A percentile compares a stretch with the other conserved stretches of the same genome.
phyloP scores from a whole-genome alignment of 2,329 filamentous ascomycete species.

The Penicillium olsonii region DNA sequence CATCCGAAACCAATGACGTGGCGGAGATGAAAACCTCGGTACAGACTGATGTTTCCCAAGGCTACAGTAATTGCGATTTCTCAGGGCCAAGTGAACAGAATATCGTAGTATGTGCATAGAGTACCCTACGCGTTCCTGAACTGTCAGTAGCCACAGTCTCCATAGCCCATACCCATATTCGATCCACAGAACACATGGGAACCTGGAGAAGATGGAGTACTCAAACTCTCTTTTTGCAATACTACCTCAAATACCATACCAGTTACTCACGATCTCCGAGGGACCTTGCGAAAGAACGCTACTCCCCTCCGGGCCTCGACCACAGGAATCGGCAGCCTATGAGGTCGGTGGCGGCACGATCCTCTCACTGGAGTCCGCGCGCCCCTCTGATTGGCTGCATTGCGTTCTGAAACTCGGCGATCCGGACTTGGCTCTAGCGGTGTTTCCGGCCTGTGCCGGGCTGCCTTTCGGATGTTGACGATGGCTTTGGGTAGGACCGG shows the following conservation, averaged over 20 bases:
- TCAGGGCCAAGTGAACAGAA: too few species aligned
- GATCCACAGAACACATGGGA: slow-evolving; percentile 11
- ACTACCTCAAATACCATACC: neutral
- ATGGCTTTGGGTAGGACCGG: slow-evolving; percentile 2
- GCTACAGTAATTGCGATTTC: slow-evolving; percentile 1
- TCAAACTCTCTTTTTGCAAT: neutral
- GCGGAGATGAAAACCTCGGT: slow-evolving; percentile 7
- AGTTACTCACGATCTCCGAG: slow-evolving; percentile 6
- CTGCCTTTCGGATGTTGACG: slow-evolving; percentile 5
- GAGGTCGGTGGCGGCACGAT: slow-evolving; percentile 33
- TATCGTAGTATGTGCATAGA: too few species aligned
- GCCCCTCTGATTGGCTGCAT: slow-evolving; percentile 25
- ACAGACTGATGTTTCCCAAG: slow-evolving; percentile 1
- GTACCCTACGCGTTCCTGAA: neutral
- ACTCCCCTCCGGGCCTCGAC: slow-evolving; percentile 10
- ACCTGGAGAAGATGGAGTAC: slow-evolving; percentile 1
- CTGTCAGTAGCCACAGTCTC: neutral
- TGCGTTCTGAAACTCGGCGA: slow-evolving; percentile 30
- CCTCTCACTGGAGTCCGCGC: slow-evolving; percentile 19
- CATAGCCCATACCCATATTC: slow-evolving; percentile 1
- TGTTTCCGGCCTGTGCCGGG: slow-evolving; percentile 27
- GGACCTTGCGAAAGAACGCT: slow-evolving; percentile 18
- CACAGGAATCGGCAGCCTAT: slow-evolving; percentile 21
- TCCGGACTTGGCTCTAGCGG: slow-evolving; percentile 24
- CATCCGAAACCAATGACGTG: slow-evolving; percentile 24